Base-by-base conservation (phyloP, 1,139 yeast genomes). In the Saccharomyces hybrid region DNA sequence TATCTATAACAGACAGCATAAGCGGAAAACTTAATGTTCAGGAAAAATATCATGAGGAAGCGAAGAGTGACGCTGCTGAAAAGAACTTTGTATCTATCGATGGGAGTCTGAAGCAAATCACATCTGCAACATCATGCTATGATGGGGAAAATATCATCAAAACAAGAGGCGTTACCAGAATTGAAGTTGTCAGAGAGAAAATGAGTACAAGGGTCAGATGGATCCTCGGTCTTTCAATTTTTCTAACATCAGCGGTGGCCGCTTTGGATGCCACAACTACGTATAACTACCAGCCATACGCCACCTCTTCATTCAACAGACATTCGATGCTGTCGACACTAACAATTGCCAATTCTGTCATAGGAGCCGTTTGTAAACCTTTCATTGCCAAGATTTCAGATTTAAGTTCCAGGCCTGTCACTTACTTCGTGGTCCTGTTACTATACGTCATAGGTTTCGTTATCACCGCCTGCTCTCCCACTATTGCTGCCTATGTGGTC, bases 251-350 rank as follows among this genome's bases (percentile, higher is more conserved):
- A 4, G 7, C 13, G 42, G 13, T 38, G 1, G 42, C 42, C 5
- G 42, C 42, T 16, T 38, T 38, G 6, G 42, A 38, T 38, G 42
- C 42, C 25, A 38, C 42, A 38, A 38, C 42, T 2, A 38, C 42
- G 25, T 38, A 38, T 8, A 38, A 38, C 13, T 38, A 38, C 3
- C 42, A 38, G 5, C 69, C 72, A 23, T 58, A 59, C 34, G 76
- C 75, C 4, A 67, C 76, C 13, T 72, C 75, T 5, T 61, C 68
- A n/a, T 71, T 70, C 50, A 57, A 62, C 42, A 63, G 66, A 41
- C 76, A 72, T 56, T 70, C 75, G 0, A 66, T 70, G 70, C 48
- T 73, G 31, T 63, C 75, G 2, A 71, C 75, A 16, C 58, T 72
- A 16, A 51, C 61, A 23, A 65, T 73, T 50, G 75, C 75, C 5